phyloP scores from a whole-genome alignment of 129 eudicot species.

The Helianthus tuberosus region DNA sequence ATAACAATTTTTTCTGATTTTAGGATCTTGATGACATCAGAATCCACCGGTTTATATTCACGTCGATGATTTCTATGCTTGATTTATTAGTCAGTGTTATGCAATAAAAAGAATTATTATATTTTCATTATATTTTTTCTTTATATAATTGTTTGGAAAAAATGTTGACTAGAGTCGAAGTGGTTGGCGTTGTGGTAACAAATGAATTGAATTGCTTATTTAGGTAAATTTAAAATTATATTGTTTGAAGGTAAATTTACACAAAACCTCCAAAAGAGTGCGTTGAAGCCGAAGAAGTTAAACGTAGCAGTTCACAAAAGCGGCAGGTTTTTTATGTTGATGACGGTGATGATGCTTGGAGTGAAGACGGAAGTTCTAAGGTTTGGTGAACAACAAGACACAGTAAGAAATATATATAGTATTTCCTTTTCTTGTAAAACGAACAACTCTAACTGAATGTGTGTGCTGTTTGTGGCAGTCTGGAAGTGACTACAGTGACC shows the following conservation, averaged over 20 bases:
- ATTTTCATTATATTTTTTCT: too few species aligned
- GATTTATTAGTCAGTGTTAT: not conserved
- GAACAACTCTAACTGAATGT: not conserved
- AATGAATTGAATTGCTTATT: too few species aligned
- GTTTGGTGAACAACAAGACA: conserved; percentile 31
- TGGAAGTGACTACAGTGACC: conserved; percentile 52
- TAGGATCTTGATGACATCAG: not conserved
- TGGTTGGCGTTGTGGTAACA: too few species aligned
- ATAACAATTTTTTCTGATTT: not conserved
- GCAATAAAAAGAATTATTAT: not conserved
- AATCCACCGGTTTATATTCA: not conserved
- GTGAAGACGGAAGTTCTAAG: conserved; percentile 46
- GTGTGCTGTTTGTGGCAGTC: conserved; percentile 40
- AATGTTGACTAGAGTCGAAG: too few species aligned
- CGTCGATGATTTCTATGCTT: conserved; percentile 28
- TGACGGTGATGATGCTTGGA: conserved; percentile 33
- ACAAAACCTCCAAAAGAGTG: conserved; percentile 64
- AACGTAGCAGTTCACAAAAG: conserved; percentile 23
- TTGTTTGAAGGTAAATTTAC: too few species aligned
- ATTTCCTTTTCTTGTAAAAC: not conserved
- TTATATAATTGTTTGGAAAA: not conserved
- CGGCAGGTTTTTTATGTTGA: conserved; percentile 26
- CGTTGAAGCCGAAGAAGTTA: conserved; percentile 26
- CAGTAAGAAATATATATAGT: not conserved
- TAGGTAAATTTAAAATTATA: too few species aligned